Base-by-base conservation (phyloP, 2,329 filamentous ascomycete species). In the Pseudophaeomoniella oleicola region DNA sequence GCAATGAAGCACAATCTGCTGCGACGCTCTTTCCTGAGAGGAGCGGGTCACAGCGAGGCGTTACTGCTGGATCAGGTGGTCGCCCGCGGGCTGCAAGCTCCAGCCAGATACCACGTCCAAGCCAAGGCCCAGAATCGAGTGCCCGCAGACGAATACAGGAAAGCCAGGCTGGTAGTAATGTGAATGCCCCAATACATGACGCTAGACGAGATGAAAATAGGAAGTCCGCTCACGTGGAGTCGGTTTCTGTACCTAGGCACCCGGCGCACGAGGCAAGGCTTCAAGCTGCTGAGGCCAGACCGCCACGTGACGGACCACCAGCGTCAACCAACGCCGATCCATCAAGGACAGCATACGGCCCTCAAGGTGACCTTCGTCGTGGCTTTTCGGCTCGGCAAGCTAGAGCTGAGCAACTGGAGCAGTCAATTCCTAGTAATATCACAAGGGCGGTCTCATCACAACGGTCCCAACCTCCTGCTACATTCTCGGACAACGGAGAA, bases 31-130 rank as follows among this genome's bases (percentile, higher is more conserved):
- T 9, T n/a, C n/a, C n/a, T 9, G 40, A 39, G 30, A 39, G 68
- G 66, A 46, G 65, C 63, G 10, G 67, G 67, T 3, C 34, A 3
- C 35, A 27, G 13, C 15, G 13, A 16, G n/a, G 6, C 9, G n/a
- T n/a, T n/a, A 27, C 22, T 27, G 22, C 6, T 27, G 22, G 22
- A 6, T 27, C 22, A 9, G n/a, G 6, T 6, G 6, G 9, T n/a
- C 22, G n/a, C 9, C 6, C 22, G 9, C 22, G 22, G n/a, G n/a
- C 9, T n/a, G n/a, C 22, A 6, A n/a, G 9, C 22, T 6, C 6
- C 9, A 27, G 22, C 9, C n/a, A 6, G n/a, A 6, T 6, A 27
- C n/a, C 22, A 27, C 6, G n/a, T 27, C 6, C 9, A 27, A n/a
- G n/a, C 22, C 22, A 27, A 27, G 22, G 22, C n/a, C 22, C 22